Conservation (phyloP, 1,284 basidiomycete species). For the Rhodofomes roseus region DNA sequence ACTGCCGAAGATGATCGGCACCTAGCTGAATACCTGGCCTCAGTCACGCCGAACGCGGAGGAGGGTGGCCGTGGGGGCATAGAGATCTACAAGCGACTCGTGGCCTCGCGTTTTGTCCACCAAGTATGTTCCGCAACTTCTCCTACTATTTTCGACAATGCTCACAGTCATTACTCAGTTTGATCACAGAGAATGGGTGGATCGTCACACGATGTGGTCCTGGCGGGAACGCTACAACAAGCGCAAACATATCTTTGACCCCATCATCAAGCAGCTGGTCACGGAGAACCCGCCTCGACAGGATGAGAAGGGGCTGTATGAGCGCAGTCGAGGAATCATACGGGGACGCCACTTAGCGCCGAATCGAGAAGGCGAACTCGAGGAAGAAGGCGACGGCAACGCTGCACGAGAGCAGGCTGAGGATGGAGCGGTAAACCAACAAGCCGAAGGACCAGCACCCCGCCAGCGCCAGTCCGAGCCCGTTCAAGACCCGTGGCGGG, state of each 20-base stretch:
- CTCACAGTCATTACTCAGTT: not conserved
- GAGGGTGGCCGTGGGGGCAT: conserved; percentile 71
- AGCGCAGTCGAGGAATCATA: conserved; percentile 4
- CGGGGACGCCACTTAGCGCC: not conserved
- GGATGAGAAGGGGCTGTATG: conserved; percentile 20
- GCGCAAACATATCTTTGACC: conserved; percentile 51
- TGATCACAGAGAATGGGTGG: conserved; percentile 45
- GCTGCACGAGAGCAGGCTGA: not conserved
- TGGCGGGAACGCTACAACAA: conserved; percentile 79
- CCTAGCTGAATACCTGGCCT: conserved; percentile 66
- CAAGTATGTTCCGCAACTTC: not conserved
- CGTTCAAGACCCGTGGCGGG: not conserved
- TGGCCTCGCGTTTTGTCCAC: conserved; percentile 2
- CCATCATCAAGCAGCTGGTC: conserved; percentile 51
- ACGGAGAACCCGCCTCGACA: conserved; percentile 30
- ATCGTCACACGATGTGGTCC: conserved; percentile 70
- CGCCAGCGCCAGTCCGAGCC: not conserved
- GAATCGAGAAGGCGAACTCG: not conserved
- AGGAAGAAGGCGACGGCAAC: not conserved
- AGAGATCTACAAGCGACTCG: conserved; percentile 56
- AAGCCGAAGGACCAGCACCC: not conserved
- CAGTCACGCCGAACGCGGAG: conserved; percentile 64
- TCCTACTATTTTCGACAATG: no score
- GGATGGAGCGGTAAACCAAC: not conserved
- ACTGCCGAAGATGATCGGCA: conserved; percentile 64